Conservation (phyloP, 805 yeast genomes). For the Maudiozyma saulgeensis region DNA sequence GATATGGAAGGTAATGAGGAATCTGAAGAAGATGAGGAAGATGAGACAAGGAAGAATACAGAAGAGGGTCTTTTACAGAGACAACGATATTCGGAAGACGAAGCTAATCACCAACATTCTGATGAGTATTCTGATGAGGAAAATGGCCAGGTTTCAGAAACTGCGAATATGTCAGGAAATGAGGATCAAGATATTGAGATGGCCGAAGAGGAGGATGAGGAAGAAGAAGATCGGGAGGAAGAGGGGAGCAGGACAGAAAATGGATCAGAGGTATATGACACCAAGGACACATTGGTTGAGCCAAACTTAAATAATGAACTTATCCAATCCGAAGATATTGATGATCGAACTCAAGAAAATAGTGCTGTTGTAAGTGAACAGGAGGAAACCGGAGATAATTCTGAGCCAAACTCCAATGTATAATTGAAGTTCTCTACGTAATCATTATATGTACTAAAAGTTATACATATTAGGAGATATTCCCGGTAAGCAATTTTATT, state of each 20-base stretch:
- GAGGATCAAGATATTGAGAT: background rate
- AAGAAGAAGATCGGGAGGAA: background rate
- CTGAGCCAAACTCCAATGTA: background rate
- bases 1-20: slow-evolving; percentile 4
- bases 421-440: too few relatives aligned
- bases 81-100: slow-evolving; percentile 5
- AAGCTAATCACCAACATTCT: slow-evolving; percentile 1
- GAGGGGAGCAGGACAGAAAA: background rate
- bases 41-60: slow-evolving; percentile 4
- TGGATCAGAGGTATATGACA: background rate
- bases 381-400: background rate
- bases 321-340: too few relatives aligned
- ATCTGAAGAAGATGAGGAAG: slow-evolving; percentile 10
- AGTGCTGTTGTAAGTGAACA: background rate
- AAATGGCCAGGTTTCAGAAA: background rate
- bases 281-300: background rate
- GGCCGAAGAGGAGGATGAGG: background rate
- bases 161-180: background rate
- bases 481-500: too few relatives aligned
- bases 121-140: slow-evolving; percentile 3
- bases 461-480: too few relatives aligned
- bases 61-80: background rate
- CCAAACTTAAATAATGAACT: too few relatives aligned
- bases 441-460: too few relatives aligned
- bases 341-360: background rate